Evolutionary conservation across 805 yeast species (phyloP).

Genomic region (Brettanomyces custersianus): DNA sequence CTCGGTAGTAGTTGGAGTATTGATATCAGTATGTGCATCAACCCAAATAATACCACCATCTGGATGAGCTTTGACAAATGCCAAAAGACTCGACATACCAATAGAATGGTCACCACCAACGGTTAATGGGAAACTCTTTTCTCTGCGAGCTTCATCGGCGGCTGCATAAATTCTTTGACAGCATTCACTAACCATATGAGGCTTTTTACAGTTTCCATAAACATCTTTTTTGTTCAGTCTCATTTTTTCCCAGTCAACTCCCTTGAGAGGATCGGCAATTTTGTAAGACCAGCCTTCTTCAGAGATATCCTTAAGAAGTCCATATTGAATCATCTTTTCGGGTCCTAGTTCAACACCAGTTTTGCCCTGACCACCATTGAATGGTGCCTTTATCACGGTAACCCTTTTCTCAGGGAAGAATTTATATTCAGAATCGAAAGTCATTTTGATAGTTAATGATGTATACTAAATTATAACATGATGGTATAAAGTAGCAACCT

Average conservation of each 20-base stretch:
- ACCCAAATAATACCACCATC: constrained; percentile 91
- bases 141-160: constrained; percentile 41
- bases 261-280: constrained; percentile 45
- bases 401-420: constrained; percentile 46
- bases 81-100: constrained; percentile 88
- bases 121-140: constrained; percentile 61
- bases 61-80: constrained; percentile 69
- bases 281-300: constrained; percentile 64
- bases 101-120: constrained; percentile 96
- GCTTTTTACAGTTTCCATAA: constrained; percentile 53
- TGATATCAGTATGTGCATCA: constrained; percentile 97
- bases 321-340: constrained; percentile 63
- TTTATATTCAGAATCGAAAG: constrained; percentile 30
- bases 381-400: constrained; percentile 82
- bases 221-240: constrained; percentile 41
- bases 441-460: constrained; percentile 1
- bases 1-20: constrained; percentile 73
- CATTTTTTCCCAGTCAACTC: constrained; percentile 33
- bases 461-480: background rate
- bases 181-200: constrained; percentile 69
- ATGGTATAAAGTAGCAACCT: background rate
- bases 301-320: constrained; percentile 54
- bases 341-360: constrained; percentile 95
- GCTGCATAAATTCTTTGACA: constrained; percentile 54
- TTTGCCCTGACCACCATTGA: constrained; percentile 92